Evolutionary conservation across 257 asterid genomes (phyloP).

Genomic region (Solanum arcanum): DNA sequence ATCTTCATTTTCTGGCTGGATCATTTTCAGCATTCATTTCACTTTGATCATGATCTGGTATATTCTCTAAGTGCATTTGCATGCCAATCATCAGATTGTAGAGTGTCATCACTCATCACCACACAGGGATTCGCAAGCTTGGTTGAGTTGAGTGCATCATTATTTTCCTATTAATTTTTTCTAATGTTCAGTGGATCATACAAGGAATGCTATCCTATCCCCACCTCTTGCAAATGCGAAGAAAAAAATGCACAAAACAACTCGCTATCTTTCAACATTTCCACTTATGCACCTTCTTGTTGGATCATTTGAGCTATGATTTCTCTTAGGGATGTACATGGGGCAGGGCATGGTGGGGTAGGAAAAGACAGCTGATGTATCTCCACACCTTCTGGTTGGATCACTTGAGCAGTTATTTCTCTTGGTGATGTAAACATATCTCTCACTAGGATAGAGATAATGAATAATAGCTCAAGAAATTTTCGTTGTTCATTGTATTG

Average conservation of each 20-base stretch:
- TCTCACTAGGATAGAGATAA: neutral
- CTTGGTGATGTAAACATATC: neutral
- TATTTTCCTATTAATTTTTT: neutral
- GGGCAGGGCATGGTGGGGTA: neutral
- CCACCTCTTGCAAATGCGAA: neutral
- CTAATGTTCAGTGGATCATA: neutral
- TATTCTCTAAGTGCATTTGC: neutral
- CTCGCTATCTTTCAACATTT: neutral
- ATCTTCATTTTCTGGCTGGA: neutral
- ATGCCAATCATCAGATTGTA: neutral
- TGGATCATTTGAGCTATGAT: neutral
- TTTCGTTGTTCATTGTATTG: neutral
- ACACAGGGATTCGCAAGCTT: neutral
- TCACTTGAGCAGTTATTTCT: neutral
- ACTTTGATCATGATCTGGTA: neutral
- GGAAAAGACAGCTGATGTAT: neutral
- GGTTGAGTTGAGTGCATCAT: neutral
- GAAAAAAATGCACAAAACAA: neutral
- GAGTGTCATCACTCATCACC: neutral
- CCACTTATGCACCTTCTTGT: neutral
- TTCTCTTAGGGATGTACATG: neutral
- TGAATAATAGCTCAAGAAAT: neutral
- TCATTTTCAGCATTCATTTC: neutral
- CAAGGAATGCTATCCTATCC: neutral
- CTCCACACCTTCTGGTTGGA: neutral